Evolutionary conservation across 192 early-diverging fungal species (phyloP), one percentile per base, ranked within the genome.

Genomic region (Entomortierella lignicola): DNA sequence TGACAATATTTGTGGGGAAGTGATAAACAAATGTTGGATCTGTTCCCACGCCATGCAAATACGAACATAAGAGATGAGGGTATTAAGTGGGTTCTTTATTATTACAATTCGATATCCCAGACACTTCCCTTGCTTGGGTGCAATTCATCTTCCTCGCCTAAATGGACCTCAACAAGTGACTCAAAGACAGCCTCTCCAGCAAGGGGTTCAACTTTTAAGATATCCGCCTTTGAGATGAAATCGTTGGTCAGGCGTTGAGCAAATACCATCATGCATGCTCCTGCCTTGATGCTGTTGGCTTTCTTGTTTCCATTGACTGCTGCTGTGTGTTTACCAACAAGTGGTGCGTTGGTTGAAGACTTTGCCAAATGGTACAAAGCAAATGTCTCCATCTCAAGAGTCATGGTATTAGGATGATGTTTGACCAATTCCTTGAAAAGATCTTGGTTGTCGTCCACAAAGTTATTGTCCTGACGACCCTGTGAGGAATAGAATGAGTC

Each of bases 401-500:
- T 84, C 27, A 85, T 62, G 10, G 85, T 86, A 32, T 72, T 68
- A 52, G 91, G 91, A 60, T 89, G 81, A 55, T 71, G 57, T 10
- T 62, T 58, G 27, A 72, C 34, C 30, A 95, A 63, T 25, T 81
- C 54, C 0, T 63, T 60, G 15, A 98, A 64, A 20, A 98, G 75
- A 0, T 77, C 48, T 6, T 88, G 69, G 82, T 98, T 98, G 27
- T 84, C 85, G 66, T 98, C 96, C 70, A 86, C 83, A 81, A 97
- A 96, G 27, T 84, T 84, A 11, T 77, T 66, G 52, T 94, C 92
- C 2, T 70, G 63, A 6, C 96, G 86, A 0, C 93, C 96, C 82
- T 95, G 94, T 3, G 93, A 90, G 0, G 88, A 90, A 69, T 98
- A 98, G 82, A 98, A 98, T 8, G 91, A 92, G 65, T 94, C 93